phyloP scores from a whole-genome alignment of 2,329 filamentous ascomycete species.

The Cladosporium velox region DNA sequence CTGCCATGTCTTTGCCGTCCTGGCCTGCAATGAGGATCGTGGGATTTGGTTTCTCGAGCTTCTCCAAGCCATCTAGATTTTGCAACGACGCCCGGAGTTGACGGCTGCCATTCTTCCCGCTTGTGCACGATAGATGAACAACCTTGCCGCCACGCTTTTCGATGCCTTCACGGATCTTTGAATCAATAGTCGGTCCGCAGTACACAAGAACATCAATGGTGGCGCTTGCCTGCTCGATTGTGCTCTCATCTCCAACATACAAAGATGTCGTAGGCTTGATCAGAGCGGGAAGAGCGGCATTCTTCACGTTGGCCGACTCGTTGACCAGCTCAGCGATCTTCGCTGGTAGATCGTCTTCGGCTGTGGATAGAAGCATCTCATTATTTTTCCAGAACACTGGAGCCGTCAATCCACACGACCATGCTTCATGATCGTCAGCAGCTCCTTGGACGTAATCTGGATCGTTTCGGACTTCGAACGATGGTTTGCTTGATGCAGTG shows the following conservation, averaged over 20 bases:
- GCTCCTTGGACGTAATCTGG: conserved; percentile 89
- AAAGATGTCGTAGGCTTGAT: conserved; percentile 46
- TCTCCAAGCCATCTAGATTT: conserved; percentile 46
- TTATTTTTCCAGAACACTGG: conserved; percentile 75
- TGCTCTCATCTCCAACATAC: conserved; percentile 43
- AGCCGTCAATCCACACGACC: conserved; percentile 80
- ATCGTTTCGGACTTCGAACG: conserved; percentile 65
- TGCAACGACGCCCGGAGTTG: conserved; percentile 73
- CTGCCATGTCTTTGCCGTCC: conserved; percentile 75
- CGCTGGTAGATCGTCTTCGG: conserved; percentile 64
- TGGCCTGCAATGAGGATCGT: conserved; percentile 66
- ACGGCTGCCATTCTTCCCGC: conserved; percentile 78
- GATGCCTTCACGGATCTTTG: conserved; percentile 6
- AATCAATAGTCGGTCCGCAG: conserved; percentile 48
- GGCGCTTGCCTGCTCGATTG: conserved; percentile 42
- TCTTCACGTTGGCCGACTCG: background rate
- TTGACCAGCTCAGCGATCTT: conserved; percentile 51
- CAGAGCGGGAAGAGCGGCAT: conserved; percentile 36
- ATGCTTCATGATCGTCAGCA: conserved; percentile 92
- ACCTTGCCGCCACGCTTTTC: conserved; percentile 7
- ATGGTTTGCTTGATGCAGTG: conserved; percentile 76
- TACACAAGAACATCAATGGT: conserved; percentile 44
- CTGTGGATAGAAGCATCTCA: conserved; percentile 59
- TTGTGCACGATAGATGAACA: conserved; percentile 64
- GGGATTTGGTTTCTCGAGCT: conserved; percentile 13